Base-by-base conservation (phyloP, 441 rosid genomes). In the Erodium texanum region DNA sequence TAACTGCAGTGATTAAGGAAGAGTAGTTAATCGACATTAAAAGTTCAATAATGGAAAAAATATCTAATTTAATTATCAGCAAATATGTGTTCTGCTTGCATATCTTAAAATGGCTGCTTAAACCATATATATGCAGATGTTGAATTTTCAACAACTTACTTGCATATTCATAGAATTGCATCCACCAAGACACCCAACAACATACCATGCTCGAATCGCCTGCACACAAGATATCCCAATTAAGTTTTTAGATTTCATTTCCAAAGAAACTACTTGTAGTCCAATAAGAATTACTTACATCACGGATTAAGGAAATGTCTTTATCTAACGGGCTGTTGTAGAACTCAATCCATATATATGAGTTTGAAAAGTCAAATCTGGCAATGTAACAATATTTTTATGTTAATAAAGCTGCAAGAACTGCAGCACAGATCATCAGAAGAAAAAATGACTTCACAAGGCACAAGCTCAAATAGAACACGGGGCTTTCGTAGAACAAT, bases 101-200 rank as follows among this genome's bases (percentile, higher is more conserved):
- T 1, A 27, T 27, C 4, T 1, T 27, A 27, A 1, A 27, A 27
- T 27, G 29, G 29, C 29, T 27, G 29, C 1, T 27, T 27, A 27
- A 27, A 27, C 29, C 29, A 27, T 27, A 27, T 27, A 27, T 27
- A n/a, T 27, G 4, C 29, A 27, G 2, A 27, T 27, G 29, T 27
- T 27, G 29, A 27, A 27, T 27, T 27, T 27, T 27, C 29, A 27
- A 27, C 1, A 2, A 52, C 73, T 71, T 84, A 90, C 99, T 81
- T 93, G 99, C 96, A 93, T 91, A 81, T 93, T 93, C 97, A 93
- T 85, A 81, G 96, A 83, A 78, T 91, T 91, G 85, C 90, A 91
- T 65, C 97, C 96, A 77, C 99, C 97, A 73, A 93, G 97, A 24
- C 93, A 88, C 69, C 97, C 99, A 68, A 91, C 80, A 68, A 93